phyloP scores from a whole-genome alignment of 768 basidiomycete species.

The Guyanaporus albipodus region DNA sequence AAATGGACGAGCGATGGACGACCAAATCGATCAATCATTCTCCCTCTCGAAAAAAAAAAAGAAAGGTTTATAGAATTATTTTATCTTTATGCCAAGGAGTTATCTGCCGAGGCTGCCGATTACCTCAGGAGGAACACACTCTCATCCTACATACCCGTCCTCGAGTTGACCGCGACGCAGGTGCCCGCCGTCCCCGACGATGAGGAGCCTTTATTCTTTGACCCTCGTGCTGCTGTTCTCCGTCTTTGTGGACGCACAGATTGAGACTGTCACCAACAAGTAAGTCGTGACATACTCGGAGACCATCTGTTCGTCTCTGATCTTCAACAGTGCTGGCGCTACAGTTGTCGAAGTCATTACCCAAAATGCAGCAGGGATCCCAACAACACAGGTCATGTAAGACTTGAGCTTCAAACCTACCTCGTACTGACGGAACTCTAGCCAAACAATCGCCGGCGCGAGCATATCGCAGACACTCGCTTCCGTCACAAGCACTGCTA shows the following conservation, averaged over 20 bases:
- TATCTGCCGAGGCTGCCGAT: conserved; percentile 24
- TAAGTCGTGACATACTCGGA: conserved; percentile 29
- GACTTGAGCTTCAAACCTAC: conserved; percentile 7
- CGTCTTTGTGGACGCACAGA: conserved; percentile 39
- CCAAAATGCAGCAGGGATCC: conserved; percentile 35
- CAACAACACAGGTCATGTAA: conserved; percentile 44
- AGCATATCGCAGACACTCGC: not conserved
- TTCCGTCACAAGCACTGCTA: not conserved
- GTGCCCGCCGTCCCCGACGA: conserved; percentile 10
- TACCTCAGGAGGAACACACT: not conserved
- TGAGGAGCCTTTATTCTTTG: conserved; percentile 14
- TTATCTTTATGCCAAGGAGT: conserved; percentile 4
- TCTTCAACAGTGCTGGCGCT: conserved; percentile 39
- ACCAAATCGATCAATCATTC: conserved; percentile 35
- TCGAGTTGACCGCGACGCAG: not conserved
- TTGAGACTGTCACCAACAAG: conserved; percentile 44
- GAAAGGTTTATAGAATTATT: not conserved
- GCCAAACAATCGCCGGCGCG: conserved; percentile 15
- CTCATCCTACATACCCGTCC: not conserved
- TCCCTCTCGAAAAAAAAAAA: conserved; percentile 5
- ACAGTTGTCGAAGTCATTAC: conserved; percentile 50
- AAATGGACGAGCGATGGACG: conserved; percentile 13
- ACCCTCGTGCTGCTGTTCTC: conserved; percentile 18
- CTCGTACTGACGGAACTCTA: conserved; percentile 9
- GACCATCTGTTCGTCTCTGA: conserved; percentile 11